Base-by-base conservation (phyloP, 140 eudicot genomes). In the Bidens hawaiensis region DNA sequence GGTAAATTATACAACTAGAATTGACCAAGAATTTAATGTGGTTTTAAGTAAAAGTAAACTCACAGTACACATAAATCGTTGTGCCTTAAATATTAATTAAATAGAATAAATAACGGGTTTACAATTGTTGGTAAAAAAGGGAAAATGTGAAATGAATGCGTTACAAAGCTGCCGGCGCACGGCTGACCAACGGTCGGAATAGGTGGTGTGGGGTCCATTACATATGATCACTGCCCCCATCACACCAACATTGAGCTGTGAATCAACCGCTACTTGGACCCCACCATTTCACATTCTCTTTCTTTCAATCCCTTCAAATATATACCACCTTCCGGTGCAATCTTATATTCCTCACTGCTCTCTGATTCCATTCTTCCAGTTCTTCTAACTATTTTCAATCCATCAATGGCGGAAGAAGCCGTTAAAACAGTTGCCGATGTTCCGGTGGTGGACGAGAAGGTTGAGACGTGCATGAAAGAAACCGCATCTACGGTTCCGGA, bases 181-280 rank as follows among this genome's bases (percentile, higher is more conserved):
- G 74, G 69, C 78, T 49, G 67, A 40, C 41, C 62, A 74, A 74
- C 79, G 79, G 74, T 74, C 74, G 74, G 65, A 61, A 74, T 41
- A 49, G 47, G 36, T 27, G 17, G n/a, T 50, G 74, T 59, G 64
- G 79, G 73, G 43, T 33, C 79, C 64, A 3, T 34, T 4, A 74
- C 69, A 74, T 69, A 74, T 74, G 69, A 66, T 74, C 22, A 49
- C 50, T 74, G 68, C 73, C 68, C 67, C 78, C 74, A 74, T 74
- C 69, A 58, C 78, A 67, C 79, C 78, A 66, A 73, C 78, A 73
- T 74, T 74, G 67, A 74, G 79, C 79, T 66, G 74, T 67, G 51
- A 7, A 30, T 64, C 61, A 60, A 71, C 57, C 70, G 57, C 70
- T 62, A 19, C 33, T 56, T 73, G 73, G 74, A 66, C 41, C 73